phyloP scores from a whole-genome alignment of 1,284 basidiomycete genomes.

The Butyriboletus appendiculatus region DNA sequence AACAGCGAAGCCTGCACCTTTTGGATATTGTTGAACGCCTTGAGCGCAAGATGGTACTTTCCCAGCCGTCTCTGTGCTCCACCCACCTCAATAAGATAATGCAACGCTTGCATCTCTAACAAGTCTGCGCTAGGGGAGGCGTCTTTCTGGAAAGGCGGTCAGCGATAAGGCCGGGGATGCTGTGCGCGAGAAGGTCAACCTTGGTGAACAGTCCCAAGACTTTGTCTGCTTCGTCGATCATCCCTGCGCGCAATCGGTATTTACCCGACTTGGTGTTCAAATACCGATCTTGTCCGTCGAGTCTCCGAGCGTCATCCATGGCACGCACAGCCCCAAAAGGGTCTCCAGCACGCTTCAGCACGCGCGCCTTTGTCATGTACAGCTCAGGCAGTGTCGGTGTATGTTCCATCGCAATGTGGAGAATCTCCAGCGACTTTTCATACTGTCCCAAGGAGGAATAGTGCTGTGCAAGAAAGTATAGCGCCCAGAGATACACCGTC shows the following conservation, averaged over 20 bases:
- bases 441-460: constrained; percentile 68
- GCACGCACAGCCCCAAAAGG: constrained; percentile 70
- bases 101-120: constrained; percentile 94
- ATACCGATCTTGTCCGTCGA: constrained; percentile 97
- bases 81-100: constrained; percentile 87
- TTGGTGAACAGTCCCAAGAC: constrained; percentile 88
- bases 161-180: background rate
- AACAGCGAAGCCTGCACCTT: constrained; percentile 49
- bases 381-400: constrained; percentile 96
- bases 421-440: constrained; percentile 61
- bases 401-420: constrained; percentile 74
- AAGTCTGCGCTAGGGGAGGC: constrained; percentile 82
- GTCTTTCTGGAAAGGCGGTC: constrained; percentile 64
- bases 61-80: constrained; percentile 67
- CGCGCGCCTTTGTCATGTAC: constrained; percentile 80
- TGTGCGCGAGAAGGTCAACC: constrained; percentile 42
- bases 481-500: constrained; percentile 90
- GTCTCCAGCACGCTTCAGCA: constrained; percentile 89
- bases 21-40: constrained; percentile 80
- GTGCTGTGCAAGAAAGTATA: constrained; percentile 95
- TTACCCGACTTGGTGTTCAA: constrained; percentile 95
- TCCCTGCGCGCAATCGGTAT: constrained; percentile 83
- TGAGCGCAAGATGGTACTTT: constrained; percentile 82
- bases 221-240: constrained; percentile 72
- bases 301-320: constrained; percentile 80